A percentile compares a stretch with the other conserved stretches of the same genome.
Evolutionary conservation across 345 rosid species (phyloP).

Genomic region (Syzygium aqueum): DNA sequence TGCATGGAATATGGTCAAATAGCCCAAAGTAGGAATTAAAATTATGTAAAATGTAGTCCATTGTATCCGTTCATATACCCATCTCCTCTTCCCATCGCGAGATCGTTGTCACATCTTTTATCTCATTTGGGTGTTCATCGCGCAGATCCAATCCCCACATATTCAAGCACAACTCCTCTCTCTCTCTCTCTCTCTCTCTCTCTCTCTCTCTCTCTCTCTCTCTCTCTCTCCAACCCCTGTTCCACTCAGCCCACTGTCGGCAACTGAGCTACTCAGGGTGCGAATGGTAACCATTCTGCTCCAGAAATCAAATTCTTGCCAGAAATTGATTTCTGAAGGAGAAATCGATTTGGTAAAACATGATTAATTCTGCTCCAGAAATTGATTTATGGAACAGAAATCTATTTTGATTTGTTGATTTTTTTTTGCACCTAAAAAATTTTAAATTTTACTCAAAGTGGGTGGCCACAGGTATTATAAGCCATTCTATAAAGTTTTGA

Average conservation of each 20-base stretch:
- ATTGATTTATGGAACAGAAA: no score
- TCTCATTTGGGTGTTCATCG: neutral
- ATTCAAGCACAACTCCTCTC: neutral
- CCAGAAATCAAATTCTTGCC: no score
- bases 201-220: neutral
- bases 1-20: neutral
- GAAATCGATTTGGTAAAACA: no score
- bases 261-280: neutral
- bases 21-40: neutral
- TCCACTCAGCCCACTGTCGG: neutral
- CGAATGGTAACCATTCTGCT: no score
- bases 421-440: no score
- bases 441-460: no score
- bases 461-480: no score
- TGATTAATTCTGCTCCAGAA: no score
- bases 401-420: no score
- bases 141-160: neutral
- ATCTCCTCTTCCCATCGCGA: neutral
- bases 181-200: neutral
- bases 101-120: neutral
- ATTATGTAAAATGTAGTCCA: neutral
- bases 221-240: neutral
- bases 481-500: no score
- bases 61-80: neutral
- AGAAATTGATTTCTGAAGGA: no score